phyloP scores from a whole-genome alignment of 768 basidiomycete species.

The Phylloporus rhodoxanthus region DNA sequence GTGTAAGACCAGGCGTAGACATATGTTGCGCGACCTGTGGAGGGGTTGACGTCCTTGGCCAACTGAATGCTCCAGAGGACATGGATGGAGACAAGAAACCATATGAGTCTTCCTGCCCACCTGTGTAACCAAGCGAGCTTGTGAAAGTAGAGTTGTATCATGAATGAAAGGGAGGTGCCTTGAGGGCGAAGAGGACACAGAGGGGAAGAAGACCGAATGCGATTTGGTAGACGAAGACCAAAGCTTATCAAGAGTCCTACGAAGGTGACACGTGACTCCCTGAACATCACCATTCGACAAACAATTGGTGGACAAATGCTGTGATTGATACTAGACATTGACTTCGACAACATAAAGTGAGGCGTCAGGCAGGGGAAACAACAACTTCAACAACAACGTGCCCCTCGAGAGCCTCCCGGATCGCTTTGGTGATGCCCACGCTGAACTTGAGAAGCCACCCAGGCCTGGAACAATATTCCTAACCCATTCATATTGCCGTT shows the following conservation, averaged over 20 bases:
- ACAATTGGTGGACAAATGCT: too few relatives aligned
- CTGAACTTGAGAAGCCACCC: too few relatives aligned
- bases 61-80: slow-evolving; percentile 71
- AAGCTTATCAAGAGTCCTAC: slow-evolving; percentile 41
- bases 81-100: slow-evolving; percentile 56
- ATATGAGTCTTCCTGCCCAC: slow-evolving; percentile 67
- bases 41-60: slow-evolving; percentile 40
- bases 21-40: slow-evolving; percentile 39
- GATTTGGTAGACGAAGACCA: slow-evolving; percentile 69
- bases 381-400: too few relatives aligned
- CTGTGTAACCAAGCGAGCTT: slow-evolving; percentile 68
- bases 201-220: slow-evolving; percentile 70
- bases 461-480: too few relatives aligned
- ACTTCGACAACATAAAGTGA: too few relatives aligned
- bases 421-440: too few relatives aligned
- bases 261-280: slow-evolving; percentile 19
- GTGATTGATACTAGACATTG: too few relatives aligned
- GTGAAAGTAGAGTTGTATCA: slow-evolving; percentile 66
- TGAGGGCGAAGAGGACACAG: slow-evolving; percentile 65
- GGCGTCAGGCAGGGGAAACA: too few relatives aligned
- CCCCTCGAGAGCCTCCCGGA: too few relatives aligned
- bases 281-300: too few relatives aligned
- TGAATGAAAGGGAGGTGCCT: slow-evolving; percentile 56
- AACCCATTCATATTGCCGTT: too few relatives aligned
- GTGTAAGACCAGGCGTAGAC: slow-evolving; percentile 51